Percentiles rank a stretch among this genome's conserved stretches.
Evolutionary conservation across 2,329 filamentous ascomycete species (phyloP).

Genomic region (Myriosclerotinia duriaeana): DNA sequence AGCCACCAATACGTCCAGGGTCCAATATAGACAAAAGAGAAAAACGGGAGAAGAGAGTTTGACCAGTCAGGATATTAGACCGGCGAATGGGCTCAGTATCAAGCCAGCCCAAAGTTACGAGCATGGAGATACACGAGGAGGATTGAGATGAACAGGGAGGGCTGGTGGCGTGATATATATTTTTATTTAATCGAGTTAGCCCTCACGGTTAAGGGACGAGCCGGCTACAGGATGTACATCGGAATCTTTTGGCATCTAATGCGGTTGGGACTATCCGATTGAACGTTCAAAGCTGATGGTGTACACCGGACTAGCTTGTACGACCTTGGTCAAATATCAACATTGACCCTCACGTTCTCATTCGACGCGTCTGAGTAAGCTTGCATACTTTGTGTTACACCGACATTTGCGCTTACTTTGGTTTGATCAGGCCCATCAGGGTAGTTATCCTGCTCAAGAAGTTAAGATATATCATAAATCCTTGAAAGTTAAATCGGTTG

Average conservation of each 20-base stretch:
- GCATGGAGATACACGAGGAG: conserved; percentile 1
- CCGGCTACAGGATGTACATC: conserved; percentile 2
- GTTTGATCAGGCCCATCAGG: conserved; percentile 8
- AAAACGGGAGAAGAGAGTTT: background rate
- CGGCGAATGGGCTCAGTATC: background rate
- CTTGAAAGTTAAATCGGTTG: conserved; percentile 6
- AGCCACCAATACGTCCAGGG: conserved; percentile 13
- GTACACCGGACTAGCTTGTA: conserved; percentile 16
- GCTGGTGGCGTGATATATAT: conserved; percentile 13
- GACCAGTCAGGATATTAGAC: conserved; percentile 13
- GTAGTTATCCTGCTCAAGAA: background rate
- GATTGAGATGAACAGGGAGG: conserved; percentile 7
- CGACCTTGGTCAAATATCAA: conserved; percentile 14
- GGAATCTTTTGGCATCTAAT: conserved; percentile 15
- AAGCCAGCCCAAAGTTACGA: background rate
- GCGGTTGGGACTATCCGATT: conserved; percentile 7
- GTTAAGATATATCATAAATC: background rate
- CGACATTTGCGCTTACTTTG: conserved; percentile 21
- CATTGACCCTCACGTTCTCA: conserved; percentile 6
- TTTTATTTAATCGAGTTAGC: conserved; percentile 14
- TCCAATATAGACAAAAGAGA: background rate
- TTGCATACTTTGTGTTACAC: conserved; percentile 23
- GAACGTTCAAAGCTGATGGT: conserved; percentile 1
- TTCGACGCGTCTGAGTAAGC: conserved; percentile 16
- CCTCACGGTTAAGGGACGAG: conserved; percentile 8